Evolutionary conservation across 2,329 filamentous ascomycete species (phyloP), one percentile per base, ranked within the genome.

Genomic region (Grosmannia penicillata): DNA sequence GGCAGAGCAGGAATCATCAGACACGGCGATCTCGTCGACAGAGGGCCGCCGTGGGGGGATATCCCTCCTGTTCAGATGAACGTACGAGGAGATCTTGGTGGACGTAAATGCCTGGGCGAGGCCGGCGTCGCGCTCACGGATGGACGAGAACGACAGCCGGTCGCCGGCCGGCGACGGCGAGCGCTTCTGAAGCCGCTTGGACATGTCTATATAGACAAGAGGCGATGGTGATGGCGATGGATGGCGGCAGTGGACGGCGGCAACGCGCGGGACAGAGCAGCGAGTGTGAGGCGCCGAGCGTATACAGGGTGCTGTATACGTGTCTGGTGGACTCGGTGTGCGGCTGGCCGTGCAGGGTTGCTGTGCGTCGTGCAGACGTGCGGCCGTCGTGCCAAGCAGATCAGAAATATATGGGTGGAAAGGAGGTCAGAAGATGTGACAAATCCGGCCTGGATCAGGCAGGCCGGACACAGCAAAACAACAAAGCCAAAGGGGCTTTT

Each of bases 101-200:
- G 66, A 66, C 36, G 72, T 77, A 46, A 79, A 79, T 39, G 68
- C 70, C 59, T 79, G 75, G 40, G 70, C 66, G 23, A 75, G 56
- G 43, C 68, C 66, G 47, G 65, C 62, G 50, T 73, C 69, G 53
- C 69, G 67, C 59, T 76, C 72, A 43, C 72, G 63, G 42, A 76
- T 70, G 33, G 72, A 76, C 23, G 72, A 75, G 56, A 76, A 76
- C 41, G 72, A 76, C 23, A 68, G 68, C 43, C 71, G 66, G 45
- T 53, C 55, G 41, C 29, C 9, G 23, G 33, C 33, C 18, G 33
- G 21, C 5, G 21, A 30, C 21, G 44, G 41, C 34, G 45, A 44
- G 39, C 38, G 37, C 43, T 36, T 38, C 23, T 38, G 34, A 11
- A 36, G 38, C 36, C 32, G 28, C 23, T 38, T 43, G 30, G 43